Evolutionary conservation across 1,139 yeast genomes (phyloP), one percentile per base, ranked within the genome.

Genomic region (Suhomyces maxii): DNA sequence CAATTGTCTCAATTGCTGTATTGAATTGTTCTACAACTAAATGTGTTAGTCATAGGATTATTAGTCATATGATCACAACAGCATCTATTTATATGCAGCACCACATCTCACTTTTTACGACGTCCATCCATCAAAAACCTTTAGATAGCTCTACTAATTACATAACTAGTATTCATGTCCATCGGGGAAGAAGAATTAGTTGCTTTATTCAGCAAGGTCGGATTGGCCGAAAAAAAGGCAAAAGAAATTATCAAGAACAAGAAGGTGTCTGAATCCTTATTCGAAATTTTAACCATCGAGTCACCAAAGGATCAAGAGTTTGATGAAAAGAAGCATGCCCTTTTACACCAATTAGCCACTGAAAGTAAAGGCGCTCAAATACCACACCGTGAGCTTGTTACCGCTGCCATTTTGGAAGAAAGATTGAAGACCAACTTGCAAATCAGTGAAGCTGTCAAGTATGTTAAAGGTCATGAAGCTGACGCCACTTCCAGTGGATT

Each of bases 161-260:
- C 18, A 33, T 10, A 11, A 33, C 9, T n/a, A 11, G 6, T 33
- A 11, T 5, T 28, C 14, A 53, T 45, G 51, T 46, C 46, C 32
- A 34, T 31, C 30, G 33, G 54, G 13, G 67, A 61, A 41, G 71
- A 67, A 44, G 76, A 71, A 45, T 57, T 73, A 40, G 58, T 63
- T n/a, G 51, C 56, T 33, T 72, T 76, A 43, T 85, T 89, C 57
- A 68, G 75, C 52, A 67, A 72, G 42, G 72, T 87, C 49, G 96
- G 96, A 13, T 80, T 89, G 55, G 81, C 78, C 55, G 95, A 86
- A 26, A 77, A 83, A 55, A 84, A 85, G 63, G 68, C 84, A 45
- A 77, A 79, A 41, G 98, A 93, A 62, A 83, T 89, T 47, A 65
- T 82, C 49, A 91, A 89, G 66, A 93, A 93, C 71, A 84, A 85